These are phyloP conservation scores for Arthrinium puccinioides DNA, from an alignment of 2,329 filamentous ascomycete species.

Conservation along the genomic window DNA sequence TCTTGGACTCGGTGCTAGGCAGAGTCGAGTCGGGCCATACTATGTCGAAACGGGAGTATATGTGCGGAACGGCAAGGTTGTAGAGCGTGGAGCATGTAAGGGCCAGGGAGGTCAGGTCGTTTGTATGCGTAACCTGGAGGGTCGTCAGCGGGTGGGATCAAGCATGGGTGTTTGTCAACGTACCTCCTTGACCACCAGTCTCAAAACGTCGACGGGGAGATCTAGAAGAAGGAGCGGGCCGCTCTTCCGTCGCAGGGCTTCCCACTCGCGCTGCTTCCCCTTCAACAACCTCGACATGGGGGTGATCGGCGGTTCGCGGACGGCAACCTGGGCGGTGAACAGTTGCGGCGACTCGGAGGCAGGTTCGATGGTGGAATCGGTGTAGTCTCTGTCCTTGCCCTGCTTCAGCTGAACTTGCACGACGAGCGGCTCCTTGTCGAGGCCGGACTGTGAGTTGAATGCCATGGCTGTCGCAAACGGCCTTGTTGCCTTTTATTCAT, in stretches of 20 bases:
- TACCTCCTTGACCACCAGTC: conserved; percentile 73
- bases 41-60: conserved; percentile 82
- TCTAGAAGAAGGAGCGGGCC: conserved; percentile 61
- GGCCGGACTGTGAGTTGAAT: too few species aligned
- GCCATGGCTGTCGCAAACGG: too few species aligned
- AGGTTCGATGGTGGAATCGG: too few species aligned
- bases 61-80: conserved; percentile 65
- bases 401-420: too few species aligned
- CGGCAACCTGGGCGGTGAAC: conserved; percentile 11
- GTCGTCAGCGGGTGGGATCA: too few species aligned
- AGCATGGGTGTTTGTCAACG: too few species aligned
- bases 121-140: conserved; percentile 66
- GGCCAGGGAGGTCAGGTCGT: conserved; percentile 72
- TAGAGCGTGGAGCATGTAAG: conserved; percentile 74
- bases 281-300: conserved; percentile 37
- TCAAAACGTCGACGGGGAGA: conserved; percentile 70
- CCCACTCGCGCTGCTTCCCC: conserved; percentile 58
- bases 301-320: conserved; percentile 12
- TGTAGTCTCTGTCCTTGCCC: too few species aligned
- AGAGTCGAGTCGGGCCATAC: conserved; percentile 73
- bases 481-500: too few species aligned
- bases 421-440: too few species aligned
- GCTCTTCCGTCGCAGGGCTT: conserved; percentile 52
- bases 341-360: conserved; percentile 9
- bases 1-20: conserved; percentile 57